A percentile compares a stretch with the other conserved stretches of the same genome.
Evolutionary conservation across 805 yeast species (phyloP).

Genomic region (Tetrapisispora pingtungensis): DNA sequence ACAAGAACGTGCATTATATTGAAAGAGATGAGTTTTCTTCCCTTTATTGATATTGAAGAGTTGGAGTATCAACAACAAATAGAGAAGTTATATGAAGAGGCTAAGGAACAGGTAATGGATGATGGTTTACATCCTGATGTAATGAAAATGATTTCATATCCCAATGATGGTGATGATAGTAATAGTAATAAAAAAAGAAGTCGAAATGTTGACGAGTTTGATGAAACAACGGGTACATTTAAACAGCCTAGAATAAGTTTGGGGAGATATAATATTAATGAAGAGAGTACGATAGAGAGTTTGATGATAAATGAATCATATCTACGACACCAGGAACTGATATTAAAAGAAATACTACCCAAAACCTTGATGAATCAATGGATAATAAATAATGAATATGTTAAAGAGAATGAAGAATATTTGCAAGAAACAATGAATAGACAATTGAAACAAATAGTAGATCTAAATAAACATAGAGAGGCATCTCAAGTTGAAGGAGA

Average conservation of each 20-base stretch:
- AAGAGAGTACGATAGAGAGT: slow-evolving; percentile 9
- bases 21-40: neutral
- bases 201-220: neutral
- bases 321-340: slow-evolving; percentile 28
- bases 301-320: slow-evolving; percentile 21
- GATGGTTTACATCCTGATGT: slow-evolving; percentile 1
- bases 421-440: slow-evolving; percentile 2
- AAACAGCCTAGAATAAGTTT: neutral
- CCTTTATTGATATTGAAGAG: neutral
- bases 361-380: slow-evolving; percentile 31
- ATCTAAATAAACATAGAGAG: slow-evolving; percentile 35
- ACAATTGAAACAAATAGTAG: slow-evolving; percentile 37
- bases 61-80: neutral
- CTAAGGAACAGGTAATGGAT: neutral
- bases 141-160: neutral
- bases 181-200: neutral
- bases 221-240: neutral
- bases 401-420: neutral
- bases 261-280: neutral
- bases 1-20: no score
- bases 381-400: slow-evolving; percentile 29
- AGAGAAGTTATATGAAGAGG: neutral
- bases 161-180: neutral
- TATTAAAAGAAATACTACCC: slow-evolving; percentile 30
- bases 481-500: slow-evolving; percentile 34